phyloP scores from a whole-genome alignment of 164 flowering plant genomes.

The Macadamia integrifolia region DNA sequence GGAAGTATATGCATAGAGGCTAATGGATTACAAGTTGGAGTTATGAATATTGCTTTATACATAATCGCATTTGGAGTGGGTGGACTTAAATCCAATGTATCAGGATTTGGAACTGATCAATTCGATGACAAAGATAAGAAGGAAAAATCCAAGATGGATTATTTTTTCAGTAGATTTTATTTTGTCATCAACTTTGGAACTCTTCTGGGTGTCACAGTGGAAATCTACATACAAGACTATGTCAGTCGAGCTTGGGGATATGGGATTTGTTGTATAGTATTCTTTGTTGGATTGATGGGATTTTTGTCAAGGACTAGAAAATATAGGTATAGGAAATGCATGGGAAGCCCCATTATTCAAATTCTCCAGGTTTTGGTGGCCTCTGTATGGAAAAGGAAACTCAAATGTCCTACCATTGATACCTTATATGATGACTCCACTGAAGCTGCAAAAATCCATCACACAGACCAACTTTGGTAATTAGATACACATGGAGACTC shows the following conservation, averaged over 20 bases:
- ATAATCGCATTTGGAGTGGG: conserved; percentile 84
- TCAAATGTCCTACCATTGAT: conserved; percentile 12
- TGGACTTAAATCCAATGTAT: conserved; percentile 82
- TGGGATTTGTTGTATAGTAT: conserved; percentile 15
- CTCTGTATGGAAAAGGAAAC: conserved; percentile 17
- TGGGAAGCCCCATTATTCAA: conserved; percentile 21
- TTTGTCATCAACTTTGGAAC: conserved; percentile 18
- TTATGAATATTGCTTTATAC: conserved; percentile 57
- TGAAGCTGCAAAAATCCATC: neutral
- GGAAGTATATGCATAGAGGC: conserved; percentile 46
- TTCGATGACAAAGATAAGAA: conserved; percentile 76
- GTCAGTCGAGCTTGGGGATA: conserved; percentile 22
- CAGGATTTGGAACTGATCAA: conserved; percentile 88
- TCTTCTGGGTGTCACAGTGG: conserved; percentile 18
- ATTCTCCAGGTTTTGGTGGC: conserved; percentile 15
- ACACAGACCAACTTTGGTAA: conserved; percentile 5
- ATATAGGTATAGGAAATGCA: conserved; percentile 20
- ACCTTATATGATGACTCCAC: conserved; percentile 1
- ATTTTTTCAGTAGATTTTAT: conserved; percentile 19
- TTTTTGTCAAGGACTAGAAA: conserved; percentile 13
- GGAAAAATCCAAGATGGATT: conserved; percentile 23
- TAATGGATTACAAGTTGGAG: conserved; percentile 61
- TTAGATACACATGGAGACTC: neutral
- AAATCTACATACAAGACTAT: conserved; percentile 22
- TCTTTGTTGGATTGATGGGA: conserved; percentile 9